Percentiles rank a stretch among this genome's conserved stretches.
Evolutionary conservation across 495 filamentous ascomycete genomes (phyloP).

Genomic region (Schizothecium vesticola): DNA sequence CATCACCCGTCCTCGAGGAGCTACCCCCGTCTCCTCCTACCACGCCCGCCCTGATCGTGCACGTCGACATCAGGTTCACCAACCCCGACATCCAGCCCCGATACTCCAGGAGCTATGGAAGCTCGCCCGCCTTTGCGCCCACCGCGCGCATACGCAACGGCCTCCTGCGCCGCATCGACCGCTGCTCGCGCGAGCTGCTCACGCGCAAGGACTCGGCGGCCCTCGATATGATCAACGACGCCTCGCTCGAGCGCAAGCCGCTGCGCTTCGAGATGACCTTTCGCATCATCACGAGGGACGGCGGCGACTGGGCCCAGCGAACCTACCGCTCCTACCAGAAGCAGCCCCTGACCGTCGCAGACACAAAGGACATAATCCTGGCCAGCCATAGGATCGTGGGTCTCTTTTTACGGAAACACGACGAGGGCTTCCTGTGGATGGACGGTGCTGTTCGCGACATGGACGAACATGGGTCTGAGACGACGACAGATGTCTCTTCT

Average conservation of each 20-base stretch:
- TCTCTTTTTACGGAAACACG: slow-evolving; percentile 41
- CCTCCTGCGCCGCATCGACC: slow-evolving; percentile 42
- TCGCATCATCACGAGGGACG: slow-evolving; percentile 33
- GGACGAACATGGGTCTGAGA: slow-evolving; percentile 23
- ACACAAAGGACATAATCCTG: slow-evolving; percentile 38
- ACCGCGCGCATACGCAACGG: slow-evolving; percentile 37
- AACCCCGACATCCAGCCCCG: slow-evolving; percentile 36
- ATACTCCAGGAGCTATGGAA: slow-evolving; percentile 37
- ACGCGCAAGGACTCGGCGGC: slow-evolving; percentile 44
- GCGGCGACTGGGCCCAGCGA: slow-evolving; percentile 40
- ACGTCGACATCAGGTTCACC: slow-evolving; percentile 42
- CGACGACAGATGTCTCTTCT: slow-evolving; percentile 27
- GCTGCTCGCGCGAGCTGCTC: slow-evolving; percentile 43
- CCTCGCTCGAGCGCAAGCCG: slow-evolving; percentile 32
- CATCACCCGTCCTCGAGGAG: slow-evolving; percentile 25
- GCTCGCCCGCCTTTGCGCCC: slow-evolving; percentile 35
- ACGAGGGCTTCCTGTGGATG: slow-evolving; percentile 39
- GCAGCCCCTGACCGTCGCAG: slow-evolving; percentile 34
- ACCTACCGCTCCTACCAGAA: slow-evolving; percentile 43
- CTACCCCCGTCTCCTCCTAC: slow-evolving; percentile 1
- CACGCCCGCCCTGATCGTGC: slow-evolving; percentile 26
- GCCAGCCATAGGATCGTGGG: slow-evolving; percentile 42
- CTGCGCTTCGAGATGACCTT: slow-evolving; percentile 41
- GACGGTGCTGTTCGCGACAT: slow-evolving; percentile 34
- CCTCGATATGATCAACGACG: slow-evolving; percentile 33